Evolutionary conservation across 1,284 basidiomycete genomes (phyloP), one percentile per base, ranked within the genome.

Genomic region (Pseudozyma flocculosa): DNA sequence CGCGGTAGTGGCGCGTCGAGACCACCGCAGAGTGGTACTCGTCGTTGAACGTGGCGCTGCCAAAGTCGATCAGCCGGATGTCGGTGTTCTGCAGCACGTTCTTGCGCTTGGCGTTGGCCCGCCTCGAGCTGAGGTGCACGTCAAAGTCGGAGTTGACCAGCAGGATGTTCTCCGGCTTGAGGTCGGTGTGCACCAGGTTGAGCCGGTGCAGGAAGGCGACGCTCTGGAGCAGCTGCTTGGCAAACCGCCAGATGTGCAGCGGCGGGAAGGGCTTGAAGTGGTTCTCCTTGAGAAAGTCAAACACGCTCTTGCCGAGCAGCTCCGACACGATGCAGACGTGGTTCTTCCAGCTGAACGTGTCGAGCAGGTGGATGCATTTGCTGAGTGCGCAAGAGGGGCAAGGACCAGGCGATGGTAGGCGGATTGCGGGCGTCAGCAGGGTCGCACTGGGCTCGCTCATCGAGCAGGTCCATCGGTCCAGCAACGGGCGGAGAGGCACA

Each of bases 11-110:
- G 55, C 95, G 86, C 18, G 95, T 98, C 34, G 89, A 94, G 37
- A 99, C 95, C 18, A 98, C 94, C 3, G 89, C 91, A 2, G 93
- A 96, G 78, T 99, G 95, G 78, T 98, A 98, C 80, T 99, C 95
- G 72, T 91, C 87, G 76, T 96, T 89, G 75, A 98, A 98, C 0
- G 94, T 99, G 2, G 95, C 95, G 43, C 90, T 94, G 45, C 95
- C 93, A 81, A 99, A 99, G 80, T 99, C 95, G 79, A 99, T 99
- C 42, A 99, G 83, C 34, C 90, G 89, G 66, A 99, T 97, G 50
- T 94, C 90, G 10, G 92, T 94, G 48, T 88, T 89, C 48, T 86
- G 83, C 49, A 97, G 82, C 57, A 96, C 85, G 22, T 70, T 65
- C 44, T 66, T 67, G 21, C 69, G 55, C 46, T 71, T 64, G 17